These are phyloP conservation scores for Isabelozyma rhagii DNA, from an alignment of 805 yeast species.

Conservation along the genomic window DNA sequence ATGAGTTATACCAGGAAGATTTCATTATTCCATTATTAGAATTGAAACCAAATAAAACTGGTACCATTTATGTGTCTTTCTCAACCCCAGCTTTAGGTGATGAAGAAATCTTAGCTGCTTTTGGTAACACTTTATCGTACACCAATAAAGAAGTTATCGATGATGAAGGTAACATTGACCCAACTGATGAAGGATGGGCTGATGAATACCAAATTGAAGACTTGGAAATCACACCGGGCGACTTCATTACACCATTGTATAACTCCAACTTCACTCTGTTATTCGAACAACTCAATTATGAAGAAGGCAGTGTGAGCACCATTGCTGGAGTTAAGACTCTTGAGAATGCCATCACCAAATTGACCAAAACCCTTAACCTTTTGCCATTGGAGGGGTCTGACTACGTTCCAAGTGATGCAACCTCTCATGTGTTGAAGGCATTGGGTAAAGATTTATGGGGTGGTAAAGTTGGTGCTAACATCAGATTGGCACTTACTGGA, in stretches of 20 bases:
- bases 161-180: conserved; percentile 61
- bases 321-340: conserved; percentile 42
- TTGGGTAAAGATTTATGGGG: conserved; percentile 73
- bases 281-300: conserved; percentile 66
- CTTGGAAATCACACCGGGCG: conserved; percentile 72
- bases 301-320: conserved; percentile 67
- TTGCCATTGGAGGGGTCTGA: conserved; percentile 74
- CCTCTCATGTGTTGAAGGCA: conserved; percentile 72
- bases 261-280: conserved; percentile 70
- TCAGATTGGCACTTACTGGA: conserved; percentile 50
- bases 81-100: conserved; percentile 52
- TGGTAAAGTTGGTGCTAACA: conserved; percentile 50
- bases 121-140: conserved; percentile 69
- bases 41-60: conserved; percentile 67
- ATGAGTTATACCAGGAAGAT: conserved; percentile 58
- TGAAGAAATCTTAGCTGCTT: conserved; percentile 39
- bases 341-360: conserved; percentile 45
- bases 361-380: conserved; percentile 47
- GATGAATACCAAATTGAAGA: conserved; percentile 93
- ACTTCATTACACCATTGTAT: conserved; percentile 73
- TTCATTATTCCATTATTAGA: conserved; percentile 71
- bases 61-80: conserved; percentile 76
- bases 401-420: conserved; percentile 53
- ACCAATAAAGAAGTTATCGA: conserved; percentile 78
- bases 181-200: conserved; percentile 76